A percentile compares a stretch with the other conserved stretches of the same genome.
phyloP scores from a whole-genome alignment of 371 early-diverging fungal species.

The Cladochytrium tenue region DNA sequence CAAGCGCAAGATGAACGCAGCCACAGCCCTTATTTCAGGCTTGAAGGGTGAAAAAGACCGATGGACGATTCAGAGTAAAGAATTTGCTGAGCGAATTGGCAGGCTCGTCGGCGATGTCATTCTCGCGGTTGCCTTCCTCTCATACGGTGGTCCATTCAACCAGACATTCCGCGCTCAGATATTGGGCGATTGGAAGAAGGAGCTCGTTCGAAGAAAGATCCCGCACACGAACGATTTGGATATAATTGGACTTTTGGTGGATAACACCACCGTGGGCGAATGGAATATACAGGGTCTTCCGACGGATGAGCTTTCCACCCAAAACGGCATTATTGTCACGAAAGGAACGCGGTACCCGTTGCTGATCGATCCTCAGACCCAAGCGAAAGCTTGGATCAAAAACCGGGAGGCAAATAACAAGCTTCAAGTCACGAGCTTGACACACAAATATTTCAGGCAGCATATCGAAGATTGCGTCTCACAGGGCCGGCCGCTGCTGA shows the following conservation, averaged over 20 bases:
- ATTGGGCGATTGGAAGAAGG: constrained; percentile 54
- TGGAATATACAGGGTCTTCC: constrained; percentile 72
- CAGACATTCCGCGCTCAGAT: constrained; percentile 54
- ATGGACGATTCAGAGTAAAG: constrained; percentile 63
- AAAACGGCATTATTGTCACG: constrained; percentile 65
- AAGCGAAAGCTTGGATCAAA: constrained; percentile 66
- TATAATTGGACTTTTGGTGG: constrained; percentile 57
- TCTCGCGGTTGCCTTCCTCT: constrained; percentile 59
- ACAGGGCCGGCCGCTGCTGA: constrained; percentile 59
- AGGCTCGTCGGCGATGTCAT: constrained; percentile 61
- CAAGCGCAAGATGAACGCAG: constrained; percentile 64
- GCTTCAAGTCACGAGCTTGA: constrained; percentile 54
- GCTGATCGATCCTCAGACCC: constrained; percentile 64
- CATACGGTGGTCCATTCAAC: constrained; percentile 65
- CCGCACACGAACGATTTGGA: constrained; percentile 61
- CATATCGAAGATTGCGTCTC: constrained; percentile 60
- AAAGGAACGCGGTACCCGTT: constrained; percentile 60
- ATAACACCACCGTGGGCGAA: constrained; percentile 61
- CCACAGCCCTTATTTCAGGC: constrained; percentile 59
- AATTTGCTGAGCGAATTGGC: constrained; percentile 59
- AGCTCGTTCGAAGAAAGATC: constrained; percentile 49
- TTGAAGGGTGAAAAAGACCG: constrained; percentile 65
- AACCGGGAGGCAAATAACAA: constrained; percentile 59
- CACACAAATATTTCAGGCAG: constrained; percentile 59
- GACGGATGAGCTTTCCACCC: constrained; percentile 62